A percentile compares a stretch with the other conserved stretches of the same genome.
These are phyloP conservation scores for Agrocybe praecox DNA, from an alignment of 768 basidiomycete species.

Conservation along the genomic window DNA sequence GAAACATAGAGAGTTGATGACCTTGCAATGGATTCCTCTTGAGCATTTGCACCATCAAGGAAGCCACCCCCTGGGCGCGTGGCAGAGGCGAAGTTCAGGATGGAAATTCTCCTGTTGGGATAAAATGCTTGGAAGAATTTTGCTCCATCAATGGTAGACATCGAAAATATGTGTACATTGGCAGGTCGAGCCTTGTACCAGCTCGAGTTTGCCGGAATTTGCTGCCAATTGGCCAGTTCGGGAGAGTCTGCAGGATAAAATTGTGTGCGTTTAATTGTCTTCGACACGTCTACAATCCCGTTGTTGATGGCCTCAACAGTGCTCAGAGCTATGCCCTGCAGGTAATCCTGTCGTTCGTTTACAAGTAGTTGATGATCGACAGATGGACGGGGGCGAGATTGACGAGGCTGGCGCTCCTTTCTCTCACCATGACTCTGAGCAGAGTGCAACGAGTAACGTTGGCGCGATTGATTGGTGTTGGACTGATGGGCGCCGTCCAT, in stretches of 20 bases:
- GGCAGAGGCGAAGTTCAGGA: constrained; percentile 79
- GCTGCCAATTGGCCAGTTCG: constrained; percentile 37
- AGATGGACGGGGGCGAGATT: neutral
- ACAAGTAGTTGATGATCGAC: neutral
- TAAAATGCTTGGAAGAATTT: constrained; percentile 31
- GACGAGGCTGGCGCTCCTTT: neutral
- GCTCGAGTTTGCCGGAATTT: constrained; percentile 12
- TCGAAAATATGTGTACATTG: constrained; percentile 50
- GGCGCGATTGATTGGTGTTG: too few relatives aligned
- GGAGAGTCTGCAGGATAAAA: constrained; percentile 56
- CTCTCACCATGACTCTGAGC: too few relatives aligned
- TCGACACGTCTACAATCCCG: constrained; percentile 16
- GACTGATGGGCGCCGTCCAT: too few relatives aligned
- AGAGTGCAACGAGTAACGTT: too few relatives aligned
- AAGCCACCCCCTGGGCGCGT: constrained; percentile 73
- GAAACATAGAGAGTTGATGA: constrained; percentile 68
- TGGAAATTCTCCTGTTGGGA: constrained; percentile 39
- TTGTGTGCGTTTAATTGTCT: constrained; percentile 43
- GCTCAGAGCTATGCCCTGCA: constrained; percentile 14
- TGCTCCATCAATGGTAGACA: constrained; percentile 63
- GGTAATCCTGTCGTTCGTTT: constrained; percentile 1
- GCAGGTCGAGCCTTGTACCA: constrained; percentile 8
- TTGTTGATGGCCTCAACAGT: constrained; percentile 22
- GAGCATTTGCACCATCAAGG: constrained; percentile 57
- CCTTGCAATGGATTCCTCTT: constrained; percentile 77